These are phyloP conservation scores for Rhizoctonia solani DNA, from an alignment of 1,284 basidiomycete genomes.

Conservation along the genomic window DNA sequence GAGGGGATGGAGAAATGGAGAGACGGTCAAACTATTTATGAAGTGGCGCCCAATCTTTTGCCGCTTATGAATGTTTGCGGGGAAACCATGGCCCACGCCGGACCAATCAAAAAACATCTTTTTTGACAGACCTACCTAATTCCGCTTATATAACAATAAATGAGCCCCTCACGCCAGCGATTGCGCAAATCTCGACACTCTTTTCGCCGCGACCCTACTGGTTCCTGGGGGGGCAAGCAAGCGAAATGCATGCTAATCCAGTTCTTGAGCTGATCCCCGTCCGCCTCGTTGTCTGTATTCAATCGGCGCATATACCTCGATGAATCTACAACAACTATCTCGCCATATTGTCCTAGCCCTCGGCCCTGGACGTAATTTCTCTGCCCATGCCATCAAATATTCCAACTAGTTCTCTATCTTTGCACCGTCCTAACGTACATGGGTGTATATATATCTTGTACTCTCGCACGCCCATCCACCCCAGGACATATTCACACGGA, in stretches of 20 bases:
- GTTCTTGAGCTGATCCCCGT: not conserved
- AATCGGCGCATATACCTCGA: too few relatives aligned
- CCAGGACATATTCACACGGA: not conserved
- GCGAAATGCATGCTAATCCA: not conserved
- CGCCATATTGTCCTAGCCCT: not conserved
- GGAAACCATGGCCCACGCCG: not conserved
- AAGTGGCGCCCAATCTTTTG: conserved; percentile 5
- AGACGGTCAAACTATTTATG: conserved; percentile 2
- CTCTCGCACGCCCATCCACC: not conserved
- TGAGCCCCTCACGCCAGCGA: not conserved
- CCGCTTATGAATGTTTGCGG: conserved; percentile 8
- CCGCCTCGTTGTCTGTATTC: not conserved
- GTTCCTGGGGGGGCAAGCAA: too few relatives aligned
- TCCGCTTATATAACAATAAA: not conserved
- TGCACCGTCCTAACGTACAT: not conserved
- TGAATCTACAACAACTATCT: too few relatives aligned
- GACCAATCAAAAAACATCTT: not conserved
- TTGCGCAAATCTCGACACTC: not conserved
- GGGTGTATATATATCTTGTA: not conserved
- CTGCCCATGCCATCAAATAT: not conserved
- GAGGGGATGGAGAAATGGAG: not conserved
- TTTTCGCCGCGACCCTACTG: too few relatives aligned
- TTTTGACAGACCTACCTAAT: not conserved
- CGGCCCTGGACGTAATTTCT: not conserved
- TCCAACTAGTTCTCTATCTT: not conserved